Evolutionary conservation across 441 rosid genomes (phyloP), one percentile per base, ranked within the genome.

Genomic region (Brassica hybrid): DNA sequence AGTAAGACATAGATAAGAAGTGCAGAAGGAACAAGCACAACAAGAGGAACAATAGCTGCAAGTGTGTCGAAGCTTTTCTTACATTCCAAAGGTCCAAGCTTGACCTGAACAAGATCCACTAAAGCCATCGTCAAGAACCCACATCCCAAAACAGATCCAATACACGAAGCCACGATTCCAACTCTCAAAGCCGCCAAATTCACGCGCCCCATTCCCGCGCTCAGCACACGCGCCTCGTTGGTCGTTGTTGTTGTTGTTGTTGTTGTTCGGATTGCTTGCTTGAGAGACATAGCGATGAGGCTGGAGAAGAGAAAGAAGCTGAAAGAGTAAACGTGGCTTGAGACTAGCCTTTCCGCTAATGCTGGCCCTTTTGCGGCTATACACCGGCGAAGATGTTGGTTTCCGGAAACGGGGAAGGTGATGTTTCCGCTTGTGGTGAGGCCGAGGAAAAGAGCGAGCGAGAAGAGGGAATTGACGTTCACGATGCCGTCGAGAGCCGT

Each of bases 291-390:
- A 54, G 58, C 58, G 21, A 54, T 54, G 58, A 54, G 92, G 82
- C 97, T 94, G 9, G 98, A 94, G 85, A 89, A 91, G 74, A 94
- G 92, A 80, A 92, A 91, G 74, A 80, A 88, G 75, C 91, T 88
- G 86, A 94, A 94, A 65, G 98, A 87, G 83, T 90, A 94, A 14
- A 92, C 97, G 77, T 91, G 98, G 88, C 83, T 88, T 19, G 92
- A 58, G 8, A 94, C 68, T 19, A 94, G 83, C 58, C 80, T 82
- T 76, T 88, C 92, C 4, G 80, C 90, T 54, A 86, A 12, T 50
- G 75, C 10, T 1, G 79, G 61, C 2, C 80, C 73, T 73, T 73
- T 67, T 4, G 90, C 70, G 4, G 94, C 85, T 8, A 65, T 56
- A 69, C 97, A 90, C 3, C 71, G 54, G 6, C 71, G 78, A 34